phyloP scores from a whole-genome alignment of 495 filamentous ascomycete genomes.

The Penicillium goetzii region DNA sequence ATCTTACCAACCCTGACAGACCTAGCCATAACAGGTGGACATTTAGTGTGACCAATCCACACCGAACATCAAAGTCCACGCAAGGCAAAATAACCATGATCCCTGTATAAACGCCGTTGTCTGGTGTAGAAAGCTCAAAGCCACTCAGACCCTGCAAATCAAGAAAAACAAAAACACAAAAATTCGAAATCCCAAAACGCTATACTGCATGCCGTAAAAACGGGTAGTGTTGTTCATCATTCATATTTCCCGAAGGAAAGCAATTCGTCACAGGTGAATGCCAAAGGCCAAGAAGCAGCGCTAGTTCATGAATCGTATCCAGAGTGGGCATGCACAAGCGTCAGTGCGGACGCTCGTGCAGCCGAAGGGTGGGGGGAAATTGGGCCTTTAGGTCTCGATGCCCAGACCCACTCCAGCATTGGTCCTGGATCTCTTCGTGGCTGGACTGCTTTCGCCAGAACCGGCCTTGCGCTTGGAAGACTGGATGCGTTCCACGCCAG shows the following conservation, averaged over 20 bases:
- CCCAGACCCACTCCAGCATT: constrained; percentile 64
- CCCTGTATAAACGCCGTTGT: constrained; percentile 21
- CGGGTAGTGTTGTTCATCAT: constrained; percentile 31
- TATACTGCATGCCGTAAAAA: constrained; percentile 27
- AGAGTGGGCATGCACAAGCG: constrained; percentile 5
- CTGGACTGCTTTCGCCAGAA: constrained; percentile 46
- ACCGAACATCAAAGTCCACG: background rate
- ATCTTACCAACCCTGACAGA: constrained; percentile 12
- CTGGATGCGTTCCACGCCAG: constrained; percentile 42
- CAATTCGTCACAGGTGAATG: constrained; percentile 29
- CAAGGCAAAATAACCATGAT: background rate
- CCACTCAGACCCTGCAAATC: constrained; percentile 3
- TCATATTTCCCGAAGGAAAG: constrained; percentile 32
- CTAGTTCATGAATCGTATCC: constrained; percentile 35
- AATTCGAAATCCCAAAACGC: constrained; percentile 14
- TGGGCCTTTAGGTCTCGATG: constrained; percentile 51
- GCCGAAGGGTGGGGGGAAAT: constrained; percentile 15
- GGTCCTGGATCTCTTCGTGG: constrained; percentile 63
- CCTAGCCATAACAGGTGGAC: constrained; percentile 2
- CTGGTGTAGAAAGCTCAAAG: background rate
- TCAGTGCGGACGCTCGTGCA: constrained; percentile 1
- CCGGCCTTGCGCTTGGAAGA: constrained; percentile 63
- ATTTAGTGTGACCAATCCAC: background rate
- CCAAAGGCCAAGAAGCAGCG: constrained; percentile 21
- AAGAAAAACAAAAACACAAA: constrained; percentile 20